Conservation (phyloP, 176 grass and related monocot species). For the Cocos nucifera region DNA sequence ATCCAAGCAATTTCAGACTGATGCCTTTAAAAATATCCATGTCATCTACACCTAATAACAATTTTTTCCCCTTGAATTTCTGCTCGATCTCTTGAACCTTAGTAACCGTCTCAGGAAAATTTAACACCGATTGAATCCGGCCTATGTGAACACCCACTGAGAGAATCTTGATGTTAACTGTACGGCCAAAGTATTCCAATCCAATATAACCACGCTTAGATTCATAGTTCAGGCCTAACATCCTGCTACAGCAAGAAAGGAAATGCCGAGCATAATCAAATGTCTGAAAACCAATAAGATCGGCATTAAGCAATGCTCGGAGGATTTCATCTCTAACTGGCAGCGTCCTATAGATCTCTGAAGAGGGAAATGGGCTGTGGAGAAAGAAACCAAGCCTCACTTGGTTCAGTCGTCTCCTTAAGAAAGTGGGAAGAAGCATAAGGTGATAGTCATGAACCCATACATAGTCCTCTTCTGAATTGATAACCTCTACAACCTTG, state of each 20-base stretch:
- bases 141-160: constrained; percentile 76
- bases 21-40: constrained; percentile 95
- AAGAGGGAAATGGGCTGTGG: too few relatives aligned
- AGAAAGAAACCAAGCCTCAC: too few relatives aligned
- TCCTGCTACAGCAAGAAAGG: constrained; percentile 85
- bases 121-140: constrained; percentile 58
- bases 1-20: constrained; percentile 66
- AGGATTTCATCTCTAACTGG: constrained; percentile 91
- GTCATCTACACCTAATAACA: constrained; percentile 74
- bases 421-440: too few relatives aligned
- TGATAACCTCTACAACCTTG: constrained; percentile 89
- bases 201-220: constrained; percentile 93
- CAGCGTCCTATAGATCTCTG: too few relatives aligned
- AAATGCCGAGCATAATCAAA: constrained; percentile 94
- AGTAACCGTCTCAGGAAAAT: constrained; percentile 40
- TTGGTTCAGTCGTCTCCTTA: too few relatives aligned
- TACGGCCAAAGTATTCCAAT: constrained; percentile 80
- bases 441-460: constrained; percentile 99
- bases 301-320: constrained; percentile 76
- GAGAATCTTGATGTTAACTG: constrained; percentile 76
- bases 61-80: constrained; percentile 50
- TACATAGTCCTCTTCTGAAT: constrained; percentile 84
- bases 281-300: constrained; percentile 97
- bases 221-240: constrained; percentile 70
- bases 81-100: constrained; percentile 76